A percentile compares a stretch with the other conserved stretches of the same genome.
These are phyloP conservation scores for Talaromyces stipitatus DNA, from an alignment of 495 filamentous ascomycete species.

Conservation along the genomic window DNA sequence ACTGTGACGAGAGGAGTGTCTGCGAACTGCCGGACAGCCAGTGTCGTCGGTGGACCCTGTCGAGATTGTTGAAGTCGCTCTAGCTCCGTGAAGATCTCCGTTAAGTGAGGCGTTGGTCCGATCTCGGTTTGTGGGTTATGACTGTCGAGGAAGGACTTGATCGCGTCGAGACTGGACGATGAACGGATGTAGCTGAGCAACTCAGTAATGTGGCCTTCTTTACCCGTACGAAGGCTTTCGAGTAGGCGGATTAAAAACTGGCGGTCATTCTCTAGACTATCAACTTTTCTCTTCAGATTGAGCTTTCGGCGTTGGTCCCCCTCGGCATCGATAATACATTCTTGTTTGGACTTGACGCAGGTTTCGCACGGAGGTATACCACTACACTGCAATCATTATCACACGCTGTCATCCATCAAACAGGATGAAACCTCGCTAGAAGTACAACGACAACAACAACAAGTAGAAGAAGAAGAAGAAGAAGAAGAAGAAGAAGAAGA, in stretches of 20 bases:
- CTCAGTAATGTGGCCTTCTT: conserved; percentile 11
- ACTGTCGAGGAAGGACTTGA: conserved; percentile 18
- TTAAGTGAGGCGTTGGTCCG: conserved; percentile 17
- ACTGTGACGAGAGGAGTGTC: conserved; percentile 20
- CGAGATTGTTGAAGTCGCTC: conserved; percentile 8
- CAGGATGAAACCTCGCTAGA: too few species aligned
- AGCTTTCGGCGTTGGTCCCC: conserved; percentile 28
- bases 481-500: too few species aligned
- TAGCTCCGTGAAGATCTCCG: conserved; percentile 13
- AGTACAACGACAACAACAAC: too few species aligned
- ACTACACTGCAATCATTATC: conserved; percentile 23
- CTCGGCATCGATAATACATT: conserved; percentile 24
- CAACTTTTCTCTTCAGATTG: conserved; percentile 29
- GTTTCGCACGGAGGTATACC: conserved; percentile 9
- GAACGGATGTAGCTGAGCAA: conserved; percentile 28
- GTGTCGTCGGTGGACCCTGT: conserved; percentile 8
- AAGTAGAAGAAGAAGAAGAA: too few species aligned
- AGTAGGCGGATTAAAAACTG: conserved; percentile 21
- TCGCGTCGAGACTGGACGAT: conserved; percentile 22
- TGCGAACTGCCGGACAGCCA: conserved; percentile 12
- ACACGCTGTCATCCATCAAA: background rate
- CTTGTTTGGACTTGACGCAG: conserved; percentile 10
- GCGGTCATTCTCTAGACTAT: conserved; percentile 22
- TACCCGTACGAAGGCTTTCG: conserved; percentile 16
- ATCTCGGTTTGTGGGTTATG: conserved; percentile 14